phyloP scores from a whole-genome alignment of 805 yeast species.

The Metschnikowia corniflorae region DNA sequence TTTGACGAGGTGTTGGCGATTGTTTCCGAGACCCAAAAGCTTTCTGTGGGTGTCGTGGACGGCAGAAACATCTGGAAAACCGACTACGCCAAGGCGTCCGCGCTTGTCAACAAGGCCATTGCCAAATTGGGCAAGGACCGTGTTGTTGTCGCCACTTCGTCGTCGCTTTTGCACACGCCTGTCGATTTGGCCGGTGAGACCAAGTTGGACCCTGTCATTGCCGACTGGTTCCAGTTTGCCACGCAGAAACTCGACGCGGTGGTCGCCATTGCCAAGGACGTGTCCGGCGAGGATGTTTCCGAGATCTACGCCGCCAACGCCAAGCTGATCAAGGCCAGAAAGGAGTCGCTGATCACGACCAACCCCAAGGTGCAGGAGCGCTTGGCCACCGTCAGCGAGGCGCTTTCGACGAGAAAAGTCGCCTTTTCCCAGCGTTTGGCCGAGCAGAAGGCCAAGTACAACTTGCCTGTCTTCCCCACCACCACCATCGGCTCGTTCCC shows the following conservation, averaged over 20 bases:
- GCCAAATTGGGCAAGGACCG: conserved; percentile 80
- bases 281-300: conserved; percentile 76
- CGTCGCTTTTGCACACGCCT: conserved; percentile 97
- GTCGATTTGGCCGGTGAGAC: conserved; percentile 91
- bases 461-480: conserved; percentile 98
- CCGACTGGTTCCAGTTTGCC: conserved; percentile 98
- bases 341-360: conserved; percentile 84
- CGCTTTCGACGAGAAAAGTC: conserved; percentile 77
- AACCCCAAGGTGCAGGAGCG: conserved; percentile 87
- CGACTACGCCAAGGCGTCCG: conserved; percentile 84
- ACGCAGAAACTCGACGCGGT: conserved; percentile 94
- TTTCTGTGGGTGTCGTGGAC: conserved; percentile 96
- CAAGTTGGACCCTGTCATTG: conserved; percentile 85
- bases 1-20: conserved; percentile 74
- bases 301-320: conserved; percentile 82
- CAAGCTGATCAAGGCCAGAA: conserved; percentile 78
- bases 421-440: conserved; percentile 84
- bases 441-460: conserved; percentile 81
- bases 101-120: conserved; percentile 75
- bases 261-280: conserved; percentile 84
- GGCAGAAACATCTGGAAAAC: conserved; percentile 99
- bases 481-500: conserved; percentile 99
- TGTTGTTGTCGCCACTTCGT: conserved; percentile 90
- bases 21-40: conserved; percentile 64
- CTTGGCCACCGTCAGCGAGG: conserved; percentile 71